Base-by-base conservation (phyloP, 805 yeast species). In the Saccharomycopsis fodiens region DNA sequence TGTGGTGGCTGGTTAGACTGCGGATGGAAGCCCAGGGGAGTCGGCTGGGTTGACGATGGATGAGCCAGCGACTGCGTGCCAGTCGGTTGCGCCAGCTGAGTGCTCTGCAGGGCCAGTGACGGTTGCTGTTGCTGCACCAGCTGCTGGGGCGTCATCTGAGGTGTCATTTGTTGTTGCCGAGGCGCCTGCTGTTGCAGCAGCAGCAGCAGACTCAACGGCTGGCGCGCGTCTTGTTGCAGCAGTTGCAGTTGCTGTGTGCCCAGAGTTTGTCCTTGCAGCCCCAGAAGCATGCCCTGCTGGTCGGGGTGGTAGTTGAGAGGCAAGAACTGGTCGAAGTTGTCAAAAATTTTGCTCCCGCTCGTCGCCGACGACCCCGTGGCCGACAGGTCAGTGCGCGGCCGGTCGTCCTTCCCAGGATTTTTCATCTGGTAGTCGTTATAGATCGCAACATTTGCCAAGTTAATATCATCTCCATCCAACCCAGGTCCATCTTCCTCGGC, bases 381-480 rank as follows among this genome's bases (percentile, higher is more conserved):
- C 3, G 46, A 37, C 23, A 27, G 22, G 21, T 37, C 22, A 30
- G 23, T 36, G 16, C 15, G 20, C 2, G 36, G 13, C n/a, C 20
- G 30, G 4, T n/a, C 19, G 17, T 41, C 34, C 32, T 31, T 32
- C 31, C 2, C 37, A 29, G 13, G 42, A 23, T 13, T 25, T 29
- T 13, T 32, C 30, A 15, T 32, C 30, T n/a, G 42, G 39, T 20
- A 23, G 20, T 23, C 17, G 2, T 6, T 27, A 31, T 41, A 41
- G 34, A 29, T 35, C 5, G 48, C 23, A 2, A 35, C 34, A 31
- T 41, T 41, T 29, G 30, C 25, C 36, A 30, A 21, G 32, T 35
- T 39, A 21, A 44, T 34, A 17, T 45, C 51, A 25, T 44, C 44
- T 13, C 34, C 30, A 4, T 47, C 51, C 6, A 36, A 20, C 5